Conservation (phyloP, 495 filamentous ascomycete genomes). For the Cercophora sp. region DNA sequence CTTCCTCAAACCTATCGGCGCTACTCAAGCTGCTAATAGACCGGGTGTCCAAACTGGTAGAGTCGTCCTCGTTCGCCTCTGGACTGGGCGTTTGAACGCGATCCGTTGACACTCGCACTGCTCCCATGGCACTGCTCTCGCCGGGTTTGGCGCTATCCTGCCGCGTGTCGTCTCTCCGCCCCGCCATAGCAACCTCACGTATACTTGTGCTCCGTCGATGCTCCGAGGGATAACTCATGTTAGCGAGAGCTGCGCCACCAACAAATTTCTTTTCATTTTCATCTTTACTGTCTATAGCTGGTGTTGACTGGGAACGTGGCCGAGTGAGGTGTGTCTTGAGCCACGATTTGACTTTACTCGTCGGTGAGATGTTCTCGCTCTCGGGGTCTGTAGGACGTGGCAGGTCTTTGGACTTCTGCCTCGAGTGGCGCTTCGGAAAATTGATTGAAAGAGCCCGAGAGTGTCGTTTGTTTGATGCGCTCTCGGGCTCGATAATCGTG, state of each 20-base stretch:
- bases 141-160: background rate
- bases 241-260: conserved; percentile 41
- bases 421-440: conserved; percentile 17
- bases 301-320: conserved; percentile 24
- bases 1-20: conserved; percentile 22
- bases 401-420: conserved; percentile 14
- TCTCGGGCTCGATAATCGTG: too few species aligned
- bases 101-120: background rate
- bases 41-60: background rate
- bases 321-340: conserved; percentile 54
- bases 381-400: conserved; percentile 6
- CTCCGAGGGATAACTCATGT: conserved; percentile 31
- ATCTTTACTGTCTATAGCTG: background rate
- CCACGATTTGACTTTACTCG: conserved; percentile 54
- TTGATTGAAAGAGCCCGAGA: conserved; percentile 18
- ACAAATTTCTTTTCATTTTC: conserved; percentile 37
- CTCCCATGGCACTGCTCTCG: conserved; percentile 15
- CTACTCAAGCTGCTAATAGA: conserved; percentile 20
- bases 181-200: conserved; percentile 51
- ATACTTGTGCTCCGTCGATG: conserved; percentile 34
- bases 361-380: conserved; percentile 22
- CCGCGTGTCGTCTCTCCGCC: conserved; percentile 15
- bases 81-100: background rate
- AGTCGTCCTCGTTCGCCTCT: background rate
- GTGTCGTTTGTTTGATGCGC: conserved; percentile 6